Evolutionary conservation across 129 eudicot species (phyloP).

Genomic region (Flaveria brownii): DNA sequence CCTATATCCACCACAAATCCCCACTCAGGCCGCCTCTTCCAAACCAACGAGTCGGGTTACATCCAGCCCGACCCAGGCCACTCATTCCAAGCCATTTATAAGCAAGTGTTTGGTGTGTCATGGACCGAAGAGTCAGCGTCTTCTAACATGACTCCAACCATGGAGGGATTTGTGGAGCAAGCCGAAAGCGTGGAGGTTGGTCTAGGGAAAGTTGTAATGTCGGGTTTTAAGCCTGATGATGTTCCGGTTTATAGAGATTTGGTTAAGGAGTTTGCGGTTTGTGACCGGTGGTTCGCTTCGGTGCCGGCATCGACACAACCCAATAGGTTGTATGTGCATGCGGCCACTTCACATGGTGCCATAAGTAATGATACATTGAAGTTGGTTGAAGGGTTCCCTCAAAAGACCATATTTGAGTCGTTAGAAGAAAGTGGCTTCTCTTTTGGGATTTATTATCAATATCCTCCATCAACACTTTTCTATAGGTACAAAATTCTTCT

Average conservation of each 20-base stretch:
- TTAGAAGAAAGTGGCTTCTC: constrained; percentile 61
- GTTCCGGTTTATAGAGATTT: constrained; percentile 70
- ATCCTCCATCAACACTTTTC: constrained; percentile 79
- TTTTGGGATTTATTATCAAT: constrained; percentile 86
- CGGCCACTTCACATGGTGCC: constrained; percentile 85
- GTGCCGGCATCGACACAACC: constrained; percentile 79
- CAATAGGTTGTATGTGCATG: constrained; percentile 77
- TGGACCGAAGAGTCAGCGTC: constrained; percentile 36
- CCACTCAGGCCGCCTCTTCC: constrained; percentile 42
- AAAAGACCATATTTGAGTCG: constrained; percentile 88
- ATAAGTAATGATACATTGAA: constrained; percentile 48
- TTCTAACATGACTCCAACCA: constrained; percentile 36
- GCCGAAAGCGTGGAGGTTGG: constrained; percentile 71
- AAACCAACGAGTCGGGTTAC: constrained; percentile 46
- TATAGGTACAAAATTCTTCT: constrained; percentile 48
- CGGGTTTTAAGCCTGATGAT: constrained; percentile 65
- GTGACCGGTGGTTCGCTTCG: constrained; percentile 87
- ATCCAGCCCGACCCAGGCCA: constrained; percentile 91
- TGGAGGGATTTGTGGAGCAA: constrained; percentile 82
- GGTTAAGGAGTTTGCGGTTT: constrained; percentile 69
- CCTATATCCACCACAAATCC: constrained; percentile 43
- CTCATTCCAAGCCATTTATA: constrained; percentile 63
- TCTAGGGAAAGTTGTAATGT: constrained; percentile 59
- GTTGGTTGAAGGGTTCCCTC: constrained; percentile 74
- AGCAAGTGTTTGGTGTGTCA: constrained; percentile 65